Evolutionary conservation across 1,284 basidiomycete genomes (phyloP).

Genomic region (Boletus smithii): DNA sequence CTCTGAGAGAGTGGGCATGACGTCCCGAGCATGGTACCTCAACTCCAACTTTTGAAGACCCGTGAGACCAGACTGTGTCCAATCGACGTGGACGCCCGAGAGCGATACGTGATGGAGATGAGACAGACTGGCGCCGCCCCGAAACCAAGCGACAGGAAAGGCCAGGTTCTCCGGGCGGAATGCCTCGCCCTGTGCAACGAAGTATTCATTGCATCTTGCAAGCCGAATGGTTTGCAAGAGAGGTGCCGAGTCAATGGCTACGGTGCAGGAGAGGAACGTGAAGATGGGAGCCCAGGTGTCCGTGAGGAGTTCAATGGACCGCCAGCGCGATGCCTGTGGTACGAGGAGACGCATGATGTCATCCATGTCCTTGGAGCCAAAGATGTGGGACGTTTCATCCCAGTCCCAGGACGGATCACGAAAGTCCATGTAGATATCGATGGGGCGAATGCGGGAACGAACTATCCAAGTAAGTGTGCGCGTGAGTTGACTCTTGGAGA

Average conservation of each 20-base stretch:
- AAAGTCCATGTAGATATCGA: constrained; percentile 50
- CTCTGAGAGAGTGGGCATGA: constrained; percentile 46
- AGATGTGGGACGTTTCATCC: constrained; percentile 37
- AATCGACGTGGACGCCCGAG: constrained; percentile 53
- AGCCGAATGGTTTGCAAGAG: constrained; percentile 42
- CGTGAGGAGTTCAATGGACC: constrained; percentile 43
- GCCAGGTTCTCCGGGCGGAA: constrained; percentile 44
- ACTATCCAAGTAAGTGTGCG: constrained; percentile 38
- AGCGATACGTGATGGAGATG: constrained; percentile 42
- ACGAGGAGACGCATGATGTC: constrained; percentile 42
- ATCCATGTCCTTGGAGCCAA: constrained; percentile 43
- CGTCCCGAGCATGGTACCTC: constrained; percentile 50
- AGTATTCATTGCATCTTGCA: constrained; percentile 53
- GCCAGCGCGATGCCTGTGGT: constrained; percentile 45
- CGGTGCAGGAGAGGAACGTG: constrained; percentile 43
- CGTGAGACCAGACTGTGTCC: constrained; percentile 38
- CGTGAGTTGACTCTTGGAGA: constrained; percentile 34
- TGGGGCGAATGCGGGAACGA: constrained; percentile 41
- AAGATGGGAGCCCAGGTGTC: constrained; percentile 58
- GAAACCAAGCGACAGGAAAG: constrained; percentile 43
- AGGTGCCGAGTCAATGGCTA: constrained; percentile 32
- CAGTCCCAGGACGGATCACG: constrained; percentile 53
- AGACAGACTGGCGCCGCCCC: constrained; percentile 28
- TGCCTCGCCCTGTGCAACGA: constrained; percentile 39
- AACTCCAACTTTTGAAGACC: constrained; percentile 47